Conservation (phyloP, 176 grass and related monocot genomes). For the Triticum turgidum region DNA sequence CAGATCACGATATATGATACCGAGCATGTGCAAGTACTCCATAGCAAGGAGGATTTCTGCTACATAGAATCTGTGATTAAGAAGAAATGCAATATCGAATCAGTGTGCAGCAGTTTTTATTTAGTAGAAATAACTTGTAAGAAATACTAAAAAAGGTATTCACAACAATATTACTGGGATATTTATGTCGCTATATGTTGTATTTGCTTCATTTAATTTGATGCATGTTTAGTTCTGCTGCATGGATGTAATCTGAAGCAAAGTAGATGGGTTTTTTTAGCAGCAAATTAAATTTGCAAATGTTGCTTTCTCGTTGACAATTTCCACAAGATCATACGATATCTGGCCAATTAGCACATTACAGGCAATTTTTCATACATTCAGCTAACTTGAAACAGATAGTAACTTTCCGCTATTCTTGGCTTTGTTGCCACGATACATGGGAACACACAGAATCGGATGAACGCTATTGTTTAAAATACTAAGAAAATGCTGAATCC, state of each 20-base stretch:
- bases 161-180: not conserved
- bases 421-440: not conserved
- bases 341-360: not conserved
- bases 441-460: not conserved
- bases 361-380: not conserved
- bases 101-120: not conserved
- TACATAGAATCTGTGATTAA: slow-evolving; percentile 75
- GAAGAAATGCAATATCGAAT: slow-evolving; percentile 17
- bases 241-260: not conserved
- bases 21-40: slow-evolving; percentile 94
- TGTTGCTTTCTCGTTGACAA: not conserved
- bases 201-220: not conserved
- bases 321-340: not conserved
- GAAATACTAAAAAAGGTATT: not conserved
- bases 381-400: not conserved
- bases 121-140: not conserved
- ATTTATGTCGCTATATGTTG: not conserved
- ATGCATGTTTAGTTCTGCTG: not conserved
- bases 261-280: not conserved
- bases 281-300: not conserved
- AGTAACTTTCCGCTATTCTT: not conserved
- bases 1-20: slow-evolving; percentile 87
- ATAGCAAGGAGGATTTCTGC: slow-evolving; percentile 84
- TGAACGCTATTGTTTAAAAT: not conserved
- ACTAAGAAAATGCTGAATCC: not conserved